Evolutionary conservation across 2,329 filamentous ascomycete genomes (phyloP).

Genomic region (Helotiales sp.): DNA sequence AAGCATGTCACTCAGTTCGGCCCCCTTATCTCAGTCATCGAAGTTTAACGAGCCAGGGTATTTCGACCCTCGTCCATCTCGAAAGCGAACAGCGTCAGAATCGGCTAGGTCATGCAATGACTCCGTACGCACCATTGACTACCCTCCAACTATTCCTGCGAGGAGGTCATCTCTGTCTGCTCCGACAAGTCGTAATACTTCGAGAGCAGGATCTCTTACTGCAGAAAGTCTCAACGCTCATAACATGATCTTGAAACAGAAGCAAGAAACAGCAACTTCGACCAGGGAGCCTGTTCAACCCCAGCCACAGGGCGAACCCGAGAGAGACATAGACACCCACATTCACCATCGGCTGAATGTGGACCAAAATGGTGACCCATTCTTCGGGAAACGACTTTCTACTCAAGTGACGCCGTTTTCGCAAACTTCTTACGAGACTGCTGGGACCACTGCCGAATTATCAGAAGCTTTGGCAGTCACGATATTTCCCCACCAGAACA

Average conservation of each 20-base stretch:
- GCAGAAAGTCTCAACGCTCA: constrained; percentile 63
- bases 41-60: constrained; percentile 51
- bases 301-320: constrained; percentile 13
- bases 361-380: constrained; percentile 59
- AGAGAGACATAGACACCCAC: constrained; percentile 28
- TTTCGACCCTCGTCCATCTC: constrained; percentile 47
- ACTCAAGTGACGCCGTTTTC: constrained; percentile 67
- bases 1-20: constrained; percentile 58
- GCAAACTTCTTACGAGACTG: constrained; percentile 61
- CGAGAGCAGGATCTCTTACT: constrained; percentile 60
- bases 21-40: constrained; percentile 49
- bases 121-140: constrained; percentile 61
- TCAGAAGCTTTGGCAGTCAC: constrained; percentile 66
- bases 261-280: constrained; percentile 17
- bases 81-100: constrained; percentile 40
- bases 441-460: constrained; percentile 63
- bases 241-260: constrained; percentile 45
- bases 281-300: constrained; percentile 13
- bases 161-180: constrained; percentile 67
- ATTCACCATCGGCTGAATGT: constrained; percentile 42
- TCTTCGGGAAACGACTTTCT: constrained; percentile 58
- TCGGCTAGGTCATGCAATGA: constrained; percentile 37
- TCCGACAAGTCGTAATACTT: constrained; percentile 63
- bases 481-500: constrained; percentile 68
- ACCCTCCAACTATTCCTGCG: constrained; percentile 60